phyloP scores from a whole-genome alignment of 495 filamentous ascomycete genomes.

The Penicillium ucsense region DNA sequence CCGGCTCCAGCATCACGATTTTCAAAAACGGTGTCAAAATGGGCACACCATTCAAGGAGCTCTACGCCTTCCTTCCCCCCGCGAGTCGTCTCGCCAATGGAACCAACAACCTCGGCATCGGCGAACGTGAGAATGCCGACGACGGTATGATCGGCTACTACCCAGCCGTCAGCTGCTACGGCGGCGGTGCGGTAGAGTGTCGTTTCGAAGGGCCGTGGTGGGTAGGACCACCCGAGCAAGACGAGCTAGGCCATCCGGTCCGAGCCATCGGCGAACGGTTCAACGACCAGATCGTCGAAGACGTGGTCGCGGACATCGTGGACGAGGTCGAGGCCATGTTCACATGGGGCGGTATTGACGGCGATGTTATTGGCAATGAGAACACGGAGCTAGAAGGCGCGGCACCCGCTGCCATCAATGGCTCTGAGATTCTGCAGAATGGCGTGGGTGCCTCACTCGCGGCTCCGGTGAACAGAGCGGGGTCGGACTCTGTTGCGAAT shows the following conservation, averaged over 20 bases:
- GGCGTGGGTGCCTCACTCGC: constrained; percentile 30
- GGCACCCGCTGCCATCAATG: constrained; percentile 24
- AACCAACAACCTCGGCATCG: constrained; percentile 57
- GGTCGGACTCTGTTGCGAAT: constrained; percentile 17
- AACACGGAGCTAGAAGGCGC: constrained; percentile 17
- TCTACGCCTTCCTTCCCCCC: constrained; percentile 86
- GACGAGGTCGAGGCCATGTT: constrained; percentile 71
- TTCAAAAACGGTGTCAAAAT: constrained; percentile 86
- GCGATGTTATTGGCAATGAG: constrained; percentile 26
- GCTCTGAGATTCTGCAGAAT: constrained; percentile 27
- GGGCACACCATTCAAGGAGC: constrained; percentile 79
- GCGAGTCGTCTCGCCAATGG: constrained; percentile 56
- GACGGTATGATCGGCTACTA: constrained; percentile 94
- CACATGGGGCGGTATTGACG: constrained; percentile 36
- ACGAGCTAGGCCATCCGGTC: constrained; percentile 30
- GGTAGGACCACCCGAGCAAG: constrained; percentile 56
- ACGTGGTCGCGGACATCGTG: constrained; percentile 80
- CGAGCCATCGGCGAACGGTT: constrained; percentile 68
- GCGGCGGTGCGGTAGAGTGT: constrained; percentile 79
- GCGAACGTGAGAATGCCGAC: constrained; percentile 72
- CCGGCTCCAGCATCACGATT: constrained; percentile 73
- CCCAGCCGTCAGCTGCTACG: constrained; percentile 84
- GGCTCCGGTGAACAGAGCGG: constrained; percentile 6
- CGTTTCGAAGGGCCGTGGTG: constrained; percentile 90
- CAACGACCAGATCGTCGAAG: constrained; percentile 91